Conservation (phyloP, 306 rosid species). For the Spatholobus suberectus region DNA sequence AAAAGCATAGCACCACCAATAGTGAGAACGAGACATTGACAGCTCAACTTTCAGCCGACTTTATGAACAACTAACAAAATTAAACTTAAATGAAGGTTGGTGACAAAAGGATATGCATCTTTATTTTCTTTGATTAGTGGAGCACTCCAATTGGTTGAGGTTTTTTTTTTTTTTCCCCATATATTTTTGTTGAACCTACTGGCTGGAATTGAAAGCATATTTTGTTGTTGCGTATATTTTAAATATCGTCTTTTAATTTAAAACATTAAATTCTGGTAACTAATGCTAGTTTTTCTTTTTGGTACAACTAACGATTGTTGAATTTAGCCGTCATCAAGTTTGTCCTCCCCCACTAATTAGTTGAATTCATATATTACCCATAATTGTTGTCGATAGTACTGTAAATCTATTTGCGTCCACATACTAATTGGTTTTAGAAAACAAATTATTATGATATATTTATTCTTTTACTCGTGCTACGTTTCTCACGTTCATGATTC, state of each 20-base stretch:
- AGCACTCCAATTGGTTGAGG: constrained; percentile 28
- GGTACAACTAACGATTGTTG: constrained; percentile 51
- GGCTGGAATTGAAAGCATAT: constrained; percentile 7
- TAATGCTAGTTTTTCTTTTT: constrained; percentile 14
- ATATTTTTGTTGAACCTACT: constrained; percentile 32
- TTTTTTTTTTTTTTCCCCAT: background rate
- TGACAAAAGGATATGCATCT: constrained; percentile 34
- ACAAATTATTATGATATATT: background rate
- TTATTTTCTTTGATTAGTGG: constrained; percentile 39
- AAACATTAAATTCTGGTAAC: constrained; percentile 22
- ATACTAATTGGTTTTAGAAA: background rate
- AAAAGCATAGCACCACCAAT: constrained; percentile 51
- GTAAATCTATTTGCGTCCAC: background rate
- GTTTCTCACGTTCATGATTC: background rate
- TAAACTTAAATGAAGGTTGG: constrained; percentile 47
- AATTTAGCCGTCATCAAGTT: constrained; percentile 31
- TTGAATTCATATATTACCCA: constrained; percentile 19
- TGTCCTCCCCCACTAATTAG: background rate
- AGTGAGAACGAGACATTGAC: constrained; percentile 53
- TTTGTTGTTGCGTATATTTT: constrained; percentile 21
- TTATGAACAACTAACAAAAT: constrained; percentile 45
- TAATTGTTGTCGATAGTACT: background rate
- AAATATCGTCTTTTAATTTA: background rate
- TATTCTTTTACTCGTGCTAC: background rate
- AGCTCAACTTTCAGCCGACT: constrained; percentile 65